Evolutionary conservation across 73 alveolate genomes (phyloP), one percentile per base, ranked within the genome.

Genomic region (Blepharisma japonicum): DNA sequence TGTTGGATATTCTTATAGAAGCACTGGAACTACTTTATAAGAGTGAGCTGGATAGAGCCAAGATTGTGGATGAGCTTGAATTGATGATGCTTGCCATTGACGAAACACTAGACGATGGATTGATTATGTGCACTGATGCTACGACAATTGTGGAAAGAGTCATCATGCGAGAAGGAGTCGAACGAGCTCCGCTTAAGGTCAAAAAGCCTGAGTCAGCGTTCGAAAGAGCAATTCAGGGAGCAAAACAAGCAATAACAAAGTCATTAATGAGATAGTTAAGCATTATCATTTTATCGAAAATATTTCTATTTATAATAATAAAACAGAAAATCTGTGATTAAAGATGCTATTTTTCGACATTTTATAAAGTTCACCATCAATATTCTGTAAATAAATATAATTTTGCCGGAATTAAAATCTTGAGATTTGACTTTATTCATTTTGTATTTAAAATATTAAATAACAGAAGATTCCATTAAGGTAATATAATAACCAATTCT

Each of bases 231-330:
- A 8, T 61, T n/a, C 74, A 61, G 23, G 23, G 23, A 14, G 74
- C 74, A 3, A 61, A 61, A 61, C 74, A 61, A 61, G 74, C 74
- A 1, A 61, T 61, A 18, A 18, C 74, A 18, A 61, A 61, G 46
- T 61, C 74, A 32, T 32, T 32, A 32, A 32, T 32, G 42, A 32
- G 42, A 32, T 32, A 32, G 42, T 32, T 32, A 32, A 32, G 42
- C 42, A 32, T 32, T 32, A 32, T 32, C 42, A 32, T 32, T 32
- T 32, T 32, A 32, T 32, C 42, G 42, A 32, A 32, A 32, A 32
- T 32, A 32, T 0, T 3, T 32, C 42, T 32, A 32, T 32, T 32
- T 32, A 32, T 32, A 32, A 32, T 32, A 32, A 32, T 32, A 32
- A 32, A 32, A 32, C 0, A 32, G 42, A 32, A 32, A 32, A 1